These are phyloP conservation scores for Coprinellus micaceus DNA, from an alignment of 768 basidiomycete species.

Conservation along the genomic window DNA sequence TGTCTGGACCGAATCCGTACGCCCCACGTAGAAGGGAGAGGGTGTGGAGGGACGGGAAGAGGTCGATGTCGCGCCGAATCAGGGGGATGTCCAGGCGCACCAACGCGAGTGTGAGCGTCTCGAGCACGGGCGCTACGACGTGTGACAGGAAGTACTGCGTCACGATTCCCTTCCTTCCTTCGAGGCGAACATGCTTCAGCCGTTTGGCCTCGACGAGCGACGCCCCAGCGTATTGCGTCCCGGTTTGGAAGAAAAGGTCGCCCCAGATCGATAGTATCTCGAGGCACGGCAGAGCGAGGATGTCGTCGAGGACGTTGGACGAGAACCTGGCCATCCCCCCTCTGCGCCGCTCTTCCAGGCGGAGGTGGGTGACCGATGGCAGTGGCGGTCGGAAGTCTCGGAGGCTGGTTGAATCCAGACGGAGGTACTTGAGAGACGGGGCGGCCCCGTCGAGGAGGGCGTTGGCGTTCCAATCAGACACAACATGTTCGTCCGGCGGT, in stretches of 20 bases:
- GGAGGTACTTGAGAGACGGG: constrained; percentile 15
- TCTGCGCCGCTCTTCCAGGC: constrained; percentile 12
- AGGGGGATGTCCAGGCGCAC: neutral
- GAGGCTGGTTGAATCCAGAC: constrained; percentile 10
- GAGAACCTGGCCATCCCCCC: neutral
- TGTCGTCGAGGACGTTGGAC: constrained; percentile 6
- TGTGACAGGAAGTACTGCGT: constrained; percentile 9
- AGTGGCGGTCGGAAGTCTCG: constrained; percentile 11
- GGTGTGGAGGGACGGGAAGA: neutral
- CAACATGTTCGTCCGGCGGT: neutral
- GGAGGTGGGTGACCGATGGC: constrained; percentile 16
- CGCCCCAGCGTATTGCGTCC: neutral
- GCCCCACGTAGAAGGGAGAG: neutral
- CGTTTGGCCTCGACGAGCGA: constrained; percentile 9
- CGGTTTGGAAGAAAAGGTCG: neutral
- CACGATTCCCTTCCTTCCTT: constrained; percentile 1
- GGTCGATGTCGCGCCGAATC: neutral
- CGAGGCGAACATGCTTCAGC: constrained; percentile 17
- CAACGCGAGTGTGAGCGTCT: constrained; percentile 15
- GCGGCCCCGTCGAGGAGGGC: constrained; percentile 17
- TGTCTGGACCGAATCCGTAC: neutral
- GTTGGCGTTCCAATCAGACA: constrained; percentile 2
- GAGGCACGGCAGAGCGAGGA: constrained; percentile 14
- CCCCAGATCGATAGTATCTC: constrained; percentile 15
- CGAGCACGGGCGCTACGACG: constrained; percentile 16